These are phyloP conservation scores for Ustilago sp. DNA, from an alignment of 1,284 basidiomycete species.

Conservation along the genomic window DNA sequence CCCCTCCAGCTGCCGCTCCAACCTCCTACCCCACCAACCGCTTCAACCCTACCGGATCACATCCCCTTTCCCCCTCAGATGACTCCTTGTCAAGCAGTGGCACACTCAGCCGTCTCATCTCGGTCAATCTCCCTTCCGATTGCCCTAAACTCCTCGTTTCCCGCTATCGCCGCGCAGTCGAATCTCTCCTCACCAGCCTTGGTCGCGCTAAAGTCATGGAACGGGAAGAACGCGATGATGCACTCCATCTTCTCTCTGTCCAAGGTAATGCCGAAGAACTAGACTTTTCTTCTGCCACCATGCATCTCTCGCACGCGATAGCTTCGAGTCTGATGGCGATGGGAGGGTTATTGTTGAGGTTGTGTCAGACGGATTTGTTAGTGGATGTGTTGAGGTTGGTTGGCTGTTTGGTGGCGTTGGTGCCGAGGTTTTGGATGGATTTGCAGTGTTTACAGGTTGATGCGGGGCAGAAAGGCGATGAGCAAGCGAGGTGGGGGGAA, in stretches of 20 bases:
- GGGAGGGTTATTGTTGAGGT: constrained; percentile 43
- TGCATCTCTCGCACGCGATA: constrained; percentile 38
- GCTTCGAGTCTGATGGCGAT: constrained; percentile 44
- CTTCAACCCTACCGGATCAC: constrained; percentile 41
- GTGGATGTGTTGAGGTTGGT: constrained; percentile 41
- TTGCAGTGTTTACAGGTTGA: constrained; percentile 30
- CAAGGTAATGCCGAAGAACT: constrained; percentile 24
- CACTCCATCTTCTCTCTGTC: constrained; percentile 16
- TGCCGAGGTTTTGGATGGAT: constrained; percentile 44
- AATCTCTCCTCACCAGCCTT: constrained; percentile 29
- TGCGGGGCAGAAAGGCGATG: constrained; percentile 10
- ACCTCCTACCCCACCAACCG: constrained; percentile 22
- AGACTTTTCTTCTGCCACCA: constrained; percentile 34
- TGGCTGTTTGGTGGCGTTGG: constrained; percentile 20
- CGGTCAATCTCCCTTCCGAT: constrained; percentile 28
- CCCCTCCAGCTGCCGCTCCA: constrained; percentile 16
- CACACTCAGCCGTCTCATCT: constrained; percentile 47
- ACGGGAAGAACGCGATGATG: constrained; percentile 35
- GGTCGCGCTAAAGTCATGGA: constrained; percentile 38
- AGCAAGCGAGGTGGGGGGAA: constrained; percentile 1
- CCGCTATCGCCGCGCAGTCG: constrained; percentile 36
- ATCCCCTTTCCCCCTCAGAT: constrained; percentile 5
- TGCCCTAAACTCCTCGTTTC: constrained; percentile 27
- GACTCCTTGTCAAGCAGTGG: constrained; percentile 4
- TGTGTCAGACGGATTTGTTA: constrained; percentile 44